Base-by-base conservation (phyloP, 202 grass and related monocot species). In the Miscanthus sacchariflorus region DNA sequence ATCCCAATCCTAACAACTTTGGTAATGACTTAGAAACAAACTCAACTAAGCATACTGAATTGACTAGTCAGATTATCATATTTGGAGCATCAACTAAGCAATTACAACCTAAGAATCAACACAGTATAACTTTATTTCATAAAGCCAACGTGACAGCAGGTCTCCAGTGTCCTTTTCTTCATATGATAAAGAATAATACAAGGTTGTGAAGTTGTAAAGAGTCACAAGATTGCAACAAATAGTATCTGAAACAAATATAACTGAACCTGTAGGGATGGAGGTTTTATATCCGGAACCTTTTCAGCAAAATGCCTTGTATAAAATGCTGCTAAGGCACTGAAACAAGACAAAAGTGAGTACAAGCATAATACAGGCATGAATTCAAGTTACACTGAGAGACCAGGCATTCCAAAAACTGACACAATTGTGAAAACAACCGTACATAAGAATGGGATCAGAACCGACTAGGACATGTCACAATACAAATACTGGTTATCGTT, bases 251-350 rank as follows among this genome's bases (percentile, higher is more conserved):
- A 56, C 3, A 87, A 79, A 78, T 79, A 76, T 39, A 61, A 59
- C 68, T 74, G 72, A 94, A 98, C 96, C 93, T 98, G 96, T 56
- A 98, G 92, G 90, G 88, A 96, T 87, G 96, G 96, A 90, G 93
- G 78, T 76, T 96, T 94, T 88, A 98, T 92, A 78, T 94, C 89
- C 17, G 85, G 85, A 91, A 98, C 87, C 91, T 94, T 98, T 86
- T 98, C 93, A 72, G 96, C 93, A 90, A 98, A 96, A 70, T 96
- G 92, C 78, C 96, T 93, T 38, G 96, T 98, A 87, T 98, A 98
- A 94, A 98, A 98, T 87, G 96, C 93, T 89, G 96, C 96, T 86
- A 98, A 86, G 15, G 96, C 93, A 91, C 93, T 98, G 91, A 84
- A 90, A 85, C 81, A 80, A 90, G 85, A 79, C 9, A 85, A 14